Evolutionary conservation across 2,329 filamentous ascomycete species (phyloP).

Genomic region (Aspergillus sp.): DNA sequence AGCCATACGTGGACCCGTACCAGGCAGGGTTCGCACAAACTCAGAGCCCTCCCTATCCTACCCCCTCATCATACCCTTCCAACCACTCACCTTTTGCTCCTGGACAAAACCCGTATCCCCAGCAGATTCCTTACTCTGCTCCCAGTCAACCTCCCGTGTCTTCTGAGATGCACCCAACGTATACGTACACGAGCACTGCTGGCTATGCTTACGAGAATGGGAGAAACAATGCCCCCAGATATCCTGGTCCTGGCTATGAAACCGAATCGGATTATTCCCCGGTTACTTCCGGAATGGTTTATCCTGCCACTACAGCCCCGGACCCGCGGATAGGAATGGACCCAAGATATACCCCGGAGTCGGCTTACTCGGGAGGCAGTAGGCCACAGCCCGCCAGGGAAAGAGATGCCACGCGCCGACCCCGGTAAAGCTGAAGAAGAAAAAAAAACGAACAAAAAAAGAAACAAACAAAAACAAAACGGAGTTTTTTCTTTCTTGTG

Average conservation of each 20-base stretch:
- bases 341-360: conserved; percentile 44
- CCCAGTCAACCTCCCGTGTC: conserved; percentile 39
- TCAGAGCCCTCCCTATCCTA: conserved; percentile 34
- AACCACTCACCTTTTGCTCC: conserved; percentile 36
- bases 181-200: conserved; percentile 36
- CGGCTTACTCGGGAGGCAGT: conserved; percentile 35
- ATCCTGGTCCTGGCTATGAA: conserved; percentile 43
- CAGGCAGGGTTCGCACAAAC: conserved; percentile 33
- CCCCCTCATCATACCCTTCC: conserved; percentile 31
- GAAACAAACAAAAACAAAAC: conserved; percentile 1
- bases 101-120: conserved; percentile 36
- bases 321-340: conserved; percentile 45
- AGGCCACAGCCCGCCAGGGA: conserved; percentile 42
- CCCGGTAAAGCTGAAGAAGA: conserved; percentile 29
- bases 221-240: conserved; percentile 42
- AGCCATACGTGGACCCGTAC: conserved; percentile 37
- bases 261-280: conserved; percentile 42
- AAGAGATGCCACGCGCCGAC: conserved; percentile 36
- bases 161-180: conserved; percentile 39
- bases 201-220: conserved; percentile 39
- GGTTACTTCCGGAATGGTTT: conserved; percentile 40
- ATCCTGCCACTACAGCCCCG: conserved; percentile 41
- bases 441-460: not conserved
- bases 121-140: conserved; percentile 34
- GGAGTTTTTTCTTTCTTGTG: conserved; percentile 14